Evolutionary conservation across 208 protist species (phyloP), one percentile per base, ranked within the genome.

Genomic region (Leptomonas seymouri): DNA sequence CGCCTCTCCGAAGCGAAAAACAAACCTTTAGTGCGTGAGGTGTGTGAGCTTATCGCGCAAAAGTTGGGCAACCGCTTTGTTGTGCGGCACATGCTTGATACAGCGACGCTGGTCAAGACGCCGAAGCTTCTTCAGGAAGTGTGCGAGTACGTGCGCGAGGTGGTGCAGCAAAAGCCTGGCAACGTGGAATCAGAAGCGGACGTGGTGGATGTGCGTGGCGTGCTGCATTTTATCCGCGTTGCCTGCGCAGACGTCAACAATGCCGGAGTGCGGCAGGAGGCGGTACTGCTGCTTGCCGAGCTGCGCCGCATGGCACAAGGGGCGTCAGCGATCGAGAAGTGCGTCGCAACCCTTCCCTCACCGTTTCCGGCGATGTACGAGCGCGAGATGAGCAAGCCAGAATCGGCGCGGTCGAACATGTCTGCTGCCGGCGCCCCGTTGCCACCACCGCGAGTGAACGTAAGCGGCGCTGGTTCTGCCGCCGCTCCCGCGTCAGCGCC

Each of bases 1-100:
- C 76, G 86, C 39, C 62, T 94, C 36, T 85, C 85, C 14, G 89
- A 97, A 39, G 46, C 80, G n/a, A 97, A 94, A 65, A 93, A 84
- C 65, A 78, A 80, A 48, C 28, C 51, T 12, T 56, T 64, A 6
- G 76, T 92, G 55, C 77, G 83, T 11, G 79, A 91, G 9, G 71
- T 94, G 25, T 76, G 80, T 53, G 64, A 59, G 15, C 65, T 48
- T 18, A 50, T 94, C 20, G 75, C 80, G n/a, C 65, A 84, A 21
- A 68, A 61, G 46, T 67, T 83, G 27, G 80, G 84, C n/a, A 34
- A 67, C 45, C 60, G 80, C 28, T 94, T 94, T 80, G 86, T 93
- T 2, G 68, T 89, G 50, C 71, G 76, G 42, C 91, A 96, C 67
- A 82, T 96, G 56, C 78, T 85, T 28, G 73, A 74, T 21, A 78